Base-by-base conservation (phyloP, 371 early-diverging fungal species). In the Zychaea mexicana region DNA sequence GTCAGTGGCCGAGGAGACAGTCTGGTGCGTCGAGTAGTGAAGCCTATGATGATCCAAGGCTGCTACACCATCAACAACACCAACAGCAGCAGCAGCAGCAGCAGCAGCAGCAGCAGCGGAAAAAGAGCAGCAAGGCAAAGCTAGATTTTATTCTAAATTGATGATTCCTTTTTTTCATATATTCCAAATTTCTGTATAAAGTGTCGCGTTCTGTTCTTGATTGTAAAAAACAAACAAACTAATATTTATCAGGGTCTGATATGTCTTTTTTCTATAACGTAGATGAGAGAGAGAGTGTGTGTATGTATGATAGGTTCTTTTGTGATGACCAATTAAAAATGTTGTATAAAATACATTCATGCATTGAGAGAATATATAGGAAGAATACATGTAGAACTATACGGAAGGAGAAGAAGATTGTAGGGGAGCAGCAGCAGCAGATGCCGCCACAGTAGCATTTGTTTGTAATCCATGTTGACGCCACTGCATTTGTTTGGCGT, bases 401-500 rank as follows among this genome's bases (percentile, higher is more conserved):
- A 42, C 13, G n/a, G 13, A 4, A 42, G 15, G 42, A 17, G 42
- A 15, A 17, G 15, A n/a, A 12, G 42, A 15, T 33, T 8, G 33
- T 33, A 8, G 12, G 5, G 12, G 5, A 5, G 33, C 12, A 33
- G 33, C 8, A 33, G 33, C 33, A 33, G 33, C 33, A 33, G 8
- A 8, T 42, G 42, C 4, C 13, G 13, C 42, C 13, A 4, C 7
- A 12, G 42, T 15, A 21, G 32, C 38, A 39, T 21, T 57, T 39
- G 21, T 49, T 19, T 10, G 3, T 24, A n/a, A 4, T 5, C n/a
- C 49, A 49, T 49, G 49, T 24, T 72, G 76, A 59, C 71, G 70
- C 77, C 79, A 76, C 30, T 77, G 74, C 70, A 79, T 79, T 46
- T 79, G 79, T 53, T 85, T 86, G n/a, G 83, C 77, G 60, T 81